These are phyloP conservation scores for Tetrahymena borealis DNA, from an alignment of 73 alveolate genomes.

Conservation along the genomic window DNA sequence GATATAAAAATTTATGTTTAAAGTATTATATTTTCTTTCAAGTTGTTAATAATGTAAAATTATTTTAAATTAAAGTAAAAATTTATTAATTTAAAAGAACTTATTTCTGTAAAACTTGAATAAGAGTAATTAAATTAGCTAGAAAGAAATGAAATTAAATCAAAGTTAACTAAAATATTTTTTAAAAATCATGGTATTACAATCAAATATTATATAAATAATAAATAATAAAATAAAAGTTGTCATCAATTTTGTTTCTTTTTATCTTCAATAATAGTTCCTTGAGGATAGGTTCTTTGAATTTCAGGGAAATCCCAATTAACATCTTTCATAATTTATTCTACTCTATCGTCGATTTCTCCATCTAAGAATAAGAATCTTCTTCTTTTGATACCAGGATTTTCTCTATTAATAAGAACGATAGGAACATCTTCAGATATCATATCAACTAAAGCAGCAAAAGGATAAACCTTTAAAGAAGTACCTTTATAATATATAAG, in stretches of 20 bases:
- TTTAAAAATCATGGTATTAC: too few species aligned
- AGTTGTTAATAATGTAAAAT: too few species aligned
- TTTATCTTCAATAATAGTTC: neutral
- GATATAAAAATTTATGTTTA: too few species aligned
- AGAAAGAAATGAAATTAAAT: too few species aligned
- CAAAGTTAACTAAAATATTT: too few species aligned
- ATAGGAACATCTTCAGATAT: slow-evolving; percentile 25
- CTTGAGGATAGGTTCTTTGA: neutral
- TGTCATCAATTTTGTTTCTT: neutral
- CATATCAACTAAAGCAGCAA: slow-evolving; percentile 19
- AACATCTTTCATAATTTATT: neutral
- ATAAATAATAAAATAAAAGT: neutral
- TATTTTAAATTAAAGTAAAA: too few species aligned
- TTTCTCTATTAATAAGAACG: slow-evolving; percentile 38
- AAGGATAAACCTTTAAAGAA: slow-evolving; percentile 43
- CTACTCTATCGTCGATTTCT: neutral
- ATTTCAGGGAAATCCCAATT: neutral
- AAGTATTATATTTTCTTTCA: too few species aligned
- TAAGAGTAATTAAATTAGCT: too few species aligned
- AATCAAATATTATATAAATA: too few species aligned
- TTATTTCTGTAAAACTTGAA: too few species aligned
- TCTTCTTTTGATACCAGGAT: neutral
- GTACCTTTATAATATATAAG: too few species aligned
- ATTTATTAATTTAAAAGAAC: too few species aligned
- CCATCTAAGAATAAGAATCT: neutral